Evolutionary conservation across 345 rosid species (phyloP).

Genomic region (Eucalyptus cloeziana): DNA sequence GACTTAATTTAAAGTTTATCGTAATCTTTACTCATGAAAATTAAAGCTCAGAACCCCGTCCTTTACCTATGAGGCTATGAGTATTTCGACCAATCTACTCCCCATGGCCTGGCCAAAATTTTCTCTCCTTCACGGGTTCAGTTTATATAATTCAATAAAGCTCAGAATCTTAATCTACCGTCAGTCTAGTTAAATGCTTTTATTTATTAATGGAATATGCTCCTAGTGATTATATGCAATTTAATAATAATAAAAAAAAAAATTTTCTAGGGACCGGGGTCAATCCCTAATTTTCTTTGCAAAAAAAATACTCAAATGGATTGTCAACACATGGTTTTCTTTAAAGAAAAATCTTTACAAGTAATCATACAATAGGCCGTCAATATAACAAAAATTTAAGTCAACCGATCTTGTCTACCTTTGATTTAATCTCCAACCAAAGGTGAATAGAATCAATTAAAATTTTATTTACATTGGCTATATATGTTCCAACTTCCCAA

Average conservation of each 20-base stretch:
- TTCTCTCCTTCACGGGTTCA: not conserved
- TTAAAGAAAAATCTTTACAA: not conserved
- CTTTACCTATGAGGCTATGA: not conserved
- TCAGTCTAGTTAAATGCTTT: not conserved
- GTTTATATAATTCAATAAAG: not conserved
- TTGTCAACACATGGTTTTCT: not conserved
- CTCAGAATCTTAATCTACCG: not conserved
- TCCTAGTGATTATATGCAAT: not conserved
- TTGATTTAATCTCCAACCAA: not conserved
- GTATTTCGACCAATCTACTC: not conserved
- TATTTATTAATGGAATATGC: not conserved
- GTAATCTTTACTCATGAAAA: not conserved
- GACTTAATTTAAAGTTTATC: not conserved
- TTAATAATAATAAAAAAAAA: too few relatives aligned
- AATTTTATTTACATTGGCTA: not conserved
- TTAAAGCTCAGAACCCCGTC: not conserved
- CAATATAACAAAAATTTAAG: not conserved
- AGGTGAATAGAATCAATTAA: not conserved
- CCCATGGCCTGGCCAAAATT: not conserved
- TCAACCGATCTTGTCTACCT: not conserved
- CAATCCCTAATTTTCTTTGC: accelerated
- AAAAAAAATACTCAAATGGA: not conserved
- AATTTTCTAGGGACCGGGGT: not conserved
- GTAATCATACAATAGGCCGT: not conserved
- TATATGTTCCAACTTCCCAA: not conserved